phyloP scores from a whole-genome alignment of 2,329 filamentous ascomycete species.

The Talaromyces sp. region DNA sequence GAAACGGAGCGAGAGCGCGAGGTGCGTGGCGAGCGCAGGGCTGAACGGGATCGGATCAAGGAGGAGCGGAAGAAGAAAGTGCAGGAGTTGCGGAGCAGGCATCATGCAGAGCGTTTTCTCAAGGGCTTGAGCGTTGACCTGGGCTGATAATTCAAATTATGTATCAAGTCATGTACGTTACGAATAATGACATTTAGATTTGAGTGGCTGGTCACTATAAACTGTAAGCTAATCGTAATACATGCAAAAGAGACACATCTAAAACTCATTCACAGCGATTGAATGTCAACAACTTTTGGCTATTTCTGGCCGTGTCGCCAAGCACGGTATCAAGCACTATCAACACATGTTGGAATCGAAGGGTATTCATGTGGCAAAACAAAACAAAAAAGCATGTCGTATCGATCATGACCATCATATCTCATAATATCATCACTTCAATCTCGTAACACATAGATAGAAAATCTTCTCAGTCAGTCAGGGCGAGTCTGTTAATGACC shows the following conservation, averaged over 20 bases:
- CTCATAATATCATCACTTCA: neutral
- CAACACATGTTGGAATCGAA: neutral
- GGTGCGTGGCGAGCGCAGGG: constrained; percentile 54
- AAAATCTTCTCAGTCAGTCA: neutral
- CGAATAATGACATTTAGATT: neutral
- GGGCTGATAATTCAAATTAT: neutral
- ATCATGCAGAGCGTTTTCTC: constrained; percentile 69
- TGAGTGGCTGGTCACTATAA: no score
- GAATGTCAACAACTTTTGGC: neutral
- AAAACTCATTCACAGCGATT: no score
- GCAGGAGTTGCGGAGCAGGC: constrained; percentile 55
- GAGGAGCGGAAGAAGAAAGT: constrained; percentile 52
- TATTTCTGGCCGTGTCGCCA: neutral
- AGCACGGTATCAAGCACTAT: neutral
- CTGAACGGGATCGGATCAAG: constrained; percentile 57
- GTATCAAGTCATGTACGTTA: neutral
- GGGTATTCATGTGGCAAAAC: neutral
- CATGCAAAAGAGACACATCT: no score
- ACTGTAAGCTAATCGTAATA: no score
- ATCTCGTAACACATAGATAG: neutral
- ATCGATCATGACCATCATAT: neutral
- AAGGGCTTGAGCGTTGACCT: constrained; percentile 45
- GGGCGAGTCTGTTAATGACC: constrained; percentile 26
- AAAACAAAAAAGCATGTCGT: neutral
- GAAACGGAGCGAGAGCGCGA: constrained; percentile 63